Conservation (phyloP, 129 eudicot species). For the Saposhnikovia divaricata region DNA sequence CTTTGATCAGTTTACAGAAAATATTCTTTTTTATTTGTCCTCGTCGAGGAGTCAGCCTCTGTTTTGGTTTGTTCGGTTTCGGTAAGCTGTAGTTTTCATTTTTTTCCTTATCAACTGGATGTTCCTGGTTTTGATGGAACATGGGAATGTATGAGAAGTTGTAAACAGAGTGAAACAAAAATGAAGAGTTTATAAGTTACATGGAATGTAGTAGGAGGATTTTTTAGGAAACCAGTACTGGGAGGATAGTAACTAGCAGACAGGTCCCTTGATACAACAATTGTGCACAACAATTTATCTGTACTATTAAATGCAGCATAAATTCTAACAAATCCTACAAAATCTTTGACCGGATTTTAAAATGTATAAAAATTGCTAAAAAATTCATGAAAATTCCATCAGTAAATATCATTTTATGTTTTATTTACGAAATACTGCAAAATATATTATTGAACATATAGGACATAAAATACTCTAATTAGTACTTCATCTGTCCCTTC, state of each 20-base stretch:
- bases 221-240: neutral
- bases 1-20: neutral
- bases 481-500: too few relatives aligned
- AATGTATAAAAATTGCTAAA: too few relatives aligned
- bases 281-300: neutral
- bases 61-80: neutral
- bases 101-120: neutral
- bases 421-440: too few relatives aligned
- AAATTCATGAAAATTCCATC: too few relatives aligned
- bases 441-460: too few relatives aligned
- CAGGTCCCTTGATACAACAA: neutral
- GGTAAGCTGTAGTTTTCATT: neutral
- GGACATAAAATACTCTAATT: too few relatives aligned
- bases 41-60: neutral
- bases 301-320: too few relatives aligned
- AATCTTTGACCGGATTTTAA: too few relatives aligned
- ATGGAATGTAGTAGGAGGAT: neutral
- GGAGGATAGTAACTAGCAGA: neutral
- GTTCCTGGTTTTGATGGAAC: neutral
- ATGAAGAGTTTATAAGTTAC: neutral
- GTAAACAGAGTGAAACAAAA: neutral
- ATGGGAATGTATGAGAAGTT: neutral
- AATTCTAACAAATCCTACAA: too few relatives aligned
- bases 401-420: too few relatives aligned
- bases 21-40: slow-evolving; percentile 1